A percentile compares a stretch with the other conserved stretches of the same genome.
phyloP scores from a whole-genome alignment of 139 green algal genomes.

The Tetradesmus lagerheimii region DNA sequence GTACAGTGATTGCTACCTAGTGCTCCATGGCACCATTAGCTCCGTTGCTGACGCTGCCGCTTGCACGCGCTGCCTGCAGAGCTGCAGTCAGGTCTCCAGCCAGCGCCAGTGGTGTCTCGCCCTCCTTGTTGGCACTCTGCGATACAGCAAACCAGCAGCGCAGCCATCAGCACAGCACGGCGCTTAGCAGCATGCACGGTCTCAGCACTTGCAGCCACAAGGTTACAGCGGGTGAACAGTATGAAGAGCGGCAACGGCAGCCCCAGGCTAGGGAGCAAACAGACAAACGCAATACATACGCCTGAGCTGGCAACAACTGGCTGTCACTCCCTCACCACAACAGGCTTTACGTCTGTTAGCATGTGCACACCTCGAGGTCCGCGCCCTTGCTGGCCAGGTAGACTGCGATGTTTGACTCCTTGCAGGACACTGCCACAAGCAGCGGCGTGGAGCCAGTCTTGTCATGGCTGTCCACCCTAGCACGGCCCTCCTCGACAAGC shows the following conservation, averaged over 20 bases:
- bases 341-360: no score
- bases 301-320: no score
- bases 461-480: conserved; percentile 60
- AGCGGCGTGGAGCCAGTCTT: conserved; percentile 63
- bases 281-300: no score
- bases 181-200: no score
- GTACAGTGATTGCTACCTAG: neutral
- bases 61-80: conserved; percentile 40
- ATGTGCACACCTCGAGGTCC: conserved; percentile 54
- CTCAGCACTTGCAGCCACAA: no score
- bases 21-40: conserved; percentile 18
- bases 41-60: conserved; percentile 18
- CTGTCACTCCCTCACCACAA: no score
- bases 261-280: no score
- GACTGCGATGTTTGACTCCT: conserved; percentile 55
- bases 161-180: neutral
- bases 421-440: conserved; percentile 63
- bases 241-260: no score
- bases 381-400: conserved; percentile 58
- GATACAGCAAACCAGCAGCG: neutral
- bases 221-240: no score
- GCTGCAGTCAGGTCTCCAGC: conserved; percentile 56
- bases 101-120: conserved; percentile 68
- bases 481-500: conserved; percentile 66
- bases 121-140: conserved; percentile 70